Base-by-base conservation (phyloP, 164 flowering plant genomes). In the Vitis labrusca region DNA sequence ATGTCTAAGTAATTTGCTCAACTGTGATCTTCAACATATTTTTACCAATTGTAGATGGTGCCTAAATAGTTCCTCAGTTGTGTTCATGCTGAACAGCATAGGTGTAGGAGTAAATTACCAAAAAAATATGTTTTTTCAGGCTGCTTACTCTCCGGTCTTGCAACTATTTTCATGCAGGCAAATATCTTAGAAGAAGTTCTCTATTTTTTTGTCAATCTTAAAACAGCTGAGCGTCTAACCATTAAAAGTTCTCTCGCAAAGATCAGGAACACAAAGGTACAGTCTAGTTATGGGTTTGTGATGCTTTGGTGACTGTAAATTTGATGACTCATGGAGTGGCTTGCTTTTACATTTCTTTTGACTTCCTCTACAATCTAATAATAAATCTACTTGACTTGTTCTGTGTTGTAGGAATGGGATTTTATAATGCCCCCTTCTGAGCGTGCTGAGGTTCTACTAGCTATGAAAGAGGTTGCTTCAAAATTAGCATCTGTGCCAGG, bases 131-230 rank as follows among this genome's bases (percentile, higher is more conserved):
- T 71, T 12, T 6, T 64, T 15, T 8, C 9, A 15, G 6, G 29
- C 16, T 64, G 16, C 17, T 61, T 61, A 53, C 17, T 29, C n/a
- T 23, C 44, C 32, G 71, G 37, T 55, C 53, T 68, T 74, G 9
- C 9, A 44, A 70, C 10, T 52, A 9, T 55, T 65, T 60, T 76
- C 10, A 17, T 68, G 32, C 62, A 91, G 98, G 85, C 81, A 50
- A 81, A 81, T 81, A 65, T 88, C 68, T 77, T 93, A 16, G 93
- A 89, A 78, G 98, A 92, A 66, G 50, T 85, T 64, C 79, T 89
- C 10, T 82, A 52, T 73, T 76, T 53, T 73, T 85, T 85, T 71
- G 49, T 77, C 67, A 64, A 63, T 64, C 61, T 49, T 76, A 63
- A 15, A 69, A 71, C 69, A 70, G 64, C 69, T 65, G 94, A 86